Evolutionary conservation across 2,329 filamentous ascomycete species (phyloP).

Genomic region (Chaetomium sp.): DNA sequence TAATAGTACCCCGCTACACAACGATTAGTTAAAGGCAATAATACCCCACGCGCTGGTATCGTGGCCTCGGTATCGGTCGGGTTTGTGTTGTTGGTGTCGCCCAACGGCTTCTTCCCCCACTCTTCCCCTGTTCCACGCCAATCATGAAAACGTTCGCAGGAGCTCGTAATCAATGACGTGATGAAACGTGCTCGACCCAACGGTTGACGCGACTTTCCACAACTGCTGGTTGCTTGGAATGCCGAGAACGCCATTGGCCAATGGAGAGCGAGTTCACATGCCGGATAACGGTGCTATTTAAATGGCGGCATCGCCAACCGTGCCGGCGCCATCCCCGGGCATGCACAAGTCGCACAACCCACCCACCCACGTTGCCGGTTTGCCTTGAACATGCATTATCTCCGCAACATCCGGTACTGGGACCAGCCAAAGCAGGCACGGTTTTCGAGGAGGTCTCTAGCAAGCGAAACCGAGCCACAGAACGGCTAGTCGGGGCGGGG

Average conservation of each 20-base stretch:
- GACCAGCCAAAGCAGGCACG: background rate
- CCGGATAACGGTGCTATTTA: background rate
- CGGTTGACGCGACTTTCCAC: constrained; percentile 11
- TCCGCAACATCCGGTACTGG: constrained; percentile 2
- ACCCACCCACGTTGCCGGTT: background rate
- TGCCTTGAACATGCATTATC: constrained; percentile 3
- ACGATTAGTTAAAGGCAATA: too few relatives aligned
- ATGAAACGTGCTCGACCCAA: constrained; percentile 18
- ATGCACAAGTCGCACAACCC: background rate
- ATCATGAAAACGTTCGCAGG: background rate
- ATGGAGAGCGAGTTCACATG: background rate
- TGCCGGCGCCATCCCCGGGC: background rate
- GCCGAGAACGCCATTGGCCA: constrained; percentile 7
- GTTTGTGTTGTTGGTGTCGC: background rate
- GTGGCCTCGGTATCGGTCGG: too few relatives aligned
- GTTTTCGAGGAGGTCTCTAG: too few relatives aligned
- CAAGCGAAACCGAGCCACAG: constrained; percentile 8
- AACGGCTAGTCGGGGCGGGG: background rate
- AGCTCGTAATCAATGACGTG: constrained; percentile 14
- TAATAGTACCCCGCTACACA: too few relatives aligned
- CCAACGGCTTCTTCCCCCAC: background rate
- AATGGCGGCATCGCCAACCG: constrained; percentile 5
- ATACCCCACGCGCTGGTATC: too few relatives aligned
- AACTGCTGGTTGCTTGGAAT: background rate
- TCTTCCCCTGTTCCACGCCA: too few relatives aligned